Percentiles rank a stretch among this genome's conserved stretches.
These are phyloP conservation scores for Salvia miltiorrhiza DNA, from an alignment of 257 asterid genomes.

Conservation along the genomic window DNA sequence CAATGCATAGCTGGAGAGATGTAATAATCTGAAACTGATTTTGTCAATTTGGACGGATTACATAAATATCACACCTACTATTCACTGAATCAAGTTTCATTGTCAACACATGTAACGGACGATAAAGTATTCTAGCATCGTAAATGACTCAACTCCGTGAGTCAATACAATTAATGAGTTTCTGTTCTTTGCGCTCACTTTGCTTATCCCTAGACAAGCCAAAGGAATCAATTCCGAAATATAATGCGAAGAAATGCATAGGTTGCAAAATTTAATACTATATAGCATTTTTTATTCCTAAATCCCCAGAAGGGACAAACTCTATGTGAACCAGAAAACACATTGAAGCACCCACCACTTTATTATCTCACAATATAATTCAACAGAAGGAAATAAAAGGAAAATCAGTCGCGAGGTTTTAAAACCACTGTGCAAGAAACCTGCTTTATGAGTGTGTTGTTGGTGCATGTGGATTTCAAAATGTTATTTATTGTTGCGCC, in stretches of 20 bases:
- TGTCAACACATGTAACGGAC: constrained; percentile 23
- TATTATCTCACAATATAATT: background rate
- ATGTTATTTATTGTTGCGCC: background rate
- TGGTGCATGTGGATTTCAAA: constrained; percentile 4
- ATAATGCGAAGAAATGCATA: background rate
- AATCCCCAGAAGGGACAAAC: background rate
- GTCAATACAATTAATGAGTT: constrained; percentile 15
- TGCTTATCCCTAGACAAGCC: constrained; percentile 1
- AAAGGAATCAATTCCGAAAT: constrained; percentile 18
- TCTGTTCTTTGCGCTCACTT: background rate
- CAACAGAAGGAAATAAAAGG: constrained; percentile 6
- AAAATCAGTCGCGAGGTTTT: background rate
- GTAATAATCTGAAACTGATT: constrained; percentile 21
- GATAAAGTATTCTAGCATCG: constrained; percentile 22
- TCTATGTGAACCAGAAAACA: constrained; percentile 8
- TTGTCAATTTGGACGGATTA: constrained; percentile 28
- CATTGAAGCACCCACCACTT: background rate
- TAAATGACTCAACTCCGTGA: constrained; percentile 19
- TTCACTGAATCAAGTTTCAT: constrained; percentile 23
- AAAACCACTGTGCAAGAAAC: background rate
- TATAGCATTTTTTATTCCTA: background rate
- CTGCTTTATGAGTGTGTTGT: background rate
- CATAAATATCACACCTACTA: constrained; percentile 23
- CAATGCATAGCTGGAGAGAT: constrained; percentile 21
- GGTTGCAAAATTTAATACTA: background rate